Evolutionary conservation across 441 rosid species (phyloP), one percentile per base, ranked within the genome.

Genomic region (Bruguiera hainesii): DNA sequence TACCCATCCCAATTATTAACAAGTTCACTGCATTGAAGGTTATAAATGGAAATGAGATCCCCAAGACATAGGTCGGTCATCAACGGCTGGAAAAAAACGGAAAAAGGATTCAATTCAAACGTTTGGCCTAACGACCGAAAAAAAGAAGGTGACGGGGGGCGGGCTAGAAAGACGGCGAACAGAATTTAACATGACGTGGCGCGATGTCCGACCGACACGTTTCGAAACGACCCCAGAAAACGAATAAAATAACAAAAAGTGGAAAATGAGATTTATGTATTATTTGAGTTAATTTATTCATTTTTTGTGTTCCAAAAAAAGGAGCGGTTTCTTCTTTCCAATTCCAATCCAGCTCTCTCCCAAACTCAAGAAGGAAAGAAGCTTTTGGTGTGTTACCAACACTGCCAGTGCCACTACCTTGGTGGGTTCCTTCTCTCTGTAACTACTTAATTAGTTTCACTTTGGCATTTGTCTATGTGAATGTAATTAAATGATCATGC

Each of bases 111-210:
- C 15, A 49, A 56, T 37, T 28, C 56, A 39, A 56, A 72, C 65
- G 72, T 72, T 56, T 42, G 25, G 33, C 56, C 51, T 37, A 37
- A 63, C 53, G 39, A 65, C 63, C 37, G 28, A 49, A 60, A 60
- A 50, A 42, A 52, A 56, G 70, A 73, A 26, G 31, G 31, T 30
- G 31, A 30, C 31, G 33, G 33, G 33, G 33, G 6, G 33, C 33
- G 33, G 33, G 33, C 33, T 31, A 31, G 33, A 31, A 31, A 31
- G 33, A 20, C n/a, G 66, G 67, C 66, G 71, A 69, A 75, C 69
- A 61, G 64, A 35, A 35, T 8, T 58, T 39, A 4, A 3, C 52
- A 13, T 35, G 63, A 72, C 61, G 65, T 7, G 76, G 53, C n/a
- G 33, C 9, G 18, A 16, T 60, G 7, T 0, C 0, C 0, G 4